Percentiles rank a stretch among this genome's conserved stretches.
phyloP scores from a whole-genome alignment of 805 yeast genomes.

The Ogataea zsoltii region DNA sequence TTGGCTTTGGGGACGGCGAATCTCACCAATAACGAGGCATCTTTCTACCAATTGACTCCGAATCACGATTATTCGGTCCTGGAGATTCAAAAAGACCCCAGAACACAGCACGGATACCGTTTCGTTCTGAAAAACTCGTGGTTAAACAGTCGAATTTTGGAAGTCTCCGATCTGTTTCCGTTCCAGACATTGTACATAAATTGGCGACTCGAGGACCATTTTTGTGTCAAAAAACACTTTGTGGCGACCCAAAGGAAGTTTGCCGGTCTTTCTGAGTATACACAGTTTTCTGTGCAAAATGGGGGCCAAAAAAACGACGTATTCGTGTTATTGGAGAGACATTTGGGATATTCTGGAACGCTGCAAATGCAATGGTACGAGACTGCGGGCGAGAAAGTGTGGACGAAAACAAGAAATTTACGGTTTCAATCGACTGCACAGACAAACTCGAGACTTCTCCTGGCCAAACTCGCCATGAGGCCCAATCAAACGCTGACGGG shows the following conservation, averaged over 20 bases:
- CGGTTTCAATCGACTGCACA: constrained; percentile 21
- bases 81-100: constrained; percentile 32
- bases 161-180: constrained; percentile 34
- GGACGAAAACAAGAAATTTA: constrained; percentile 15
- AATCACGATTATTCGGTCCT: constrained; percentile 72
- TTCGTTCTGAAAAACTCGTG: constrained; percentile 50
- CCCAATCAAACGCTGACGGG: constrained; percentile 21
- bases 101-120: constrained; percentile 16
- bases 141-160: constrained; percentile 28
- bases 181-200: constrained; percentile 62
- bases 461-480: constrained; percentile 23
- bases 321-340: constrained; percentile 54
- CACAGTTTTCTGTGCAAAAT: constrained; percentile 44
- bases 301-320: constrained; percentile 33
- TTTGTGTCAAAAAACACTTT: constrained; percentile 23
- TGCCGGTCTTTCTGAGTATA: constrained; percentile 10
- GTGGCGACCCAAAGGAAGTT: constrained; percentile 11
- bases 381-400: constrained; percentile 36
- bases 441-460: constrained; percentile 35
- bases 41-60: constrained; percentile 42
- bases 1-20: constrained; percentile 72
- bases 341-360: constrained; percentile 30
- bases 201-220: constrained; percentile 45
- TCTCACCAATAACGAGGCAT: constrained; percentile 37
- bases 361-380: constrained; percentile 23